Percentiles rank a stretch among this genome's conserved stretches.
Evolutionary conservation across 2,329 filamentous ascomycete species (phyloP).

Genomic region (Teratosphaeria pseudoeucalypti): DNA sequence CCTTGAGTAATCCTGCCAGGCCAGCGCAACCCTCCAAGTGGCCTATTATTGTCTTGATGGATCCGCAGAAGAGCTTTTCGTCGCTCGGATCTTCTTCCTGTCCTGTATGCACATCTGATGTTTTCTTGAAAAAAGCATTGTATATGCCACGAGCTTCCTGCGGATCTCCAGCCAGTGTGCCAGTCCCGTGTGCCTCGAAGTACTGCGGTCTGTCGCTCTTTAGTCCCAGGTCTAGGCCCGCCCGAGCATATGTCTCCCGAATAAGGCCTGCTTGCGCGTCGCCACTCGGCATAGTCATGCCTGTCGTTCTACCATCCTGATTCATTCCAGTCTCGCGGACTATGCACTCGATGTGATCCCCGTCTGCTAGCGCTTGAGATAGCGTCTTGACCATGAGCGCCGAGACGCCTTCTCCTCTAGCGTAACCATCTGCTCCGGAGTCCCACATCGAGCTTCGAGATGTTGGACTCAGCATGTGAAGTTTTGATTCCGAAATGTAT

Average conservation of each 20-base stretch:
- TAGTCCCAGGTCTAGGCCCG: not conserved
- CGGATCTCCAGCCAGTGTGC: slow-evolving; percentile 9
- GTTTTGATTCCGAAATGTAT: not conserved
- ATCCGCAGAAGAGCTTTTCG: not conserved
- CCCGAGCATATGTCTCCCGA: not conserved
- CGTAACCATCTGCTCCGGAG: not conserved
- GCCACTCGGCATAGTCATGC: not conserved
- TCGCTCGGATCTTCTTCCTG: not conserved
- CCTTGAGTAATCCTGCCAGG: slow-evolving; percentile 8
- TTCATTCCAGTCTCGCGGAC: not conserved
- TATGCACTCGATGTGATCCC: not conserved
- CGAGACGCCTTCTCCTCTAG: not conserved
- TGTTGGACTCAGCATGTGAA: not conserved
- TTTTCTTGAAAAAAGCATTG: slow-evolving; percentile 3
- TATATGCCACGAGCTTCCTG: not conserved
- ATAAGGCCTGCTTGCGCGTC: slow-evolving; percentile 1
- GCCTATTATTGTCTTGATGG: slow-evolving; percentile 11
- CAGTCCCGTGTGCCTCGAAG: slow-evolving; percentile 16
- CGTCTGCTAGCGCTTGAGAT: not conserved
- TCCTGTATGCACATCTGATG: not conserved
- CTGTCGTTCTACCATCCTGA: not conserved
- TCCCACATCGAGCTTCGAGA: not conserved
- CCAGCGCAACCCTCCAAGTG: slow-evolving; percentile 5
- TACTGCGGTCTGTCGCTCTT: slow-evolving; percentile 1
- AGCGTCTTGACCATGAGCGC: not conserved